These are phyloP conservation scores for Hysterangium stoloniferum DNA, from an alignment of 768 basidiomycete species.

Conservation along the genomic window DNA sequence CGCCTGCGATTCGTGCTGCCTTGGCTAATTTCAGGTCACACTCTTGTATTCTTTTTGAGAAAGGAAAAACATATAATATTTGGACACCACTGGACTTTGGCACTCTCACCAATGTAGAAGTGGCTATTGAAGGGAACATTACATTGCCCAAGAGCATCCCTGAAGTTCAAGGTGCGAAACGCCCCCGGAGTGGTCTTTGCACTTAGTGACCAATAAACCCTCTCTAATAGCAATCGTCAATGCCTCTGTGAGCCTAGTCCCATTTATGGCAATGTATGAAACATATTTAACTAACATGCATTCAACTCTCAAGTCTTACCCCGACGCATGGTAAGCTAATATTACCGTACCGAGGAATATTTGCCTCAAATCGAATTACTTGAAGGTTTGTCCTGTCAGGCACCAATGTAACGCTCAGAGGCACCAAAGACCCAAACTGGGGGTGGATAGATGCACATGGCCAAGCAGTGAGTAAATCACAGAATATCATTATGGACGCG, in stretches of 20 bases:
- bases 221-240: slow-evolving; percentile 6
- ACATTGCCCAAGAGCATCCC: slow-evolving; percentile 47
- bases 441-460: slow-evolving; percentile 63
- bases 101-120: slow-evolving; percentile 45
- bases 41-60: slow-evolving; percentile 48
- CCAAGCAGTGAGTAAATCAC: slow-evolving; percentile 24
- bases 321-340: background rate
- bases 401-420: slow-evolving; percentile 49
- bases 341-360: background rate
- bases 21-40: slow-evolving; percentile 14
- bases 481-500: background rate
- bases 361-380: background rate
- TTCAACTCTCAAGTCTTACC: slow-evolving; percentile 10
- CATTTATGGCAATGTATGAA: background rate
- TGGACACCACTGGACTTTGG: slow-evolving; percentile 54
- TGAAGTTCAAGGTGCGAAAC: slow-evolving; percentile 36
- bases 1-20: slow-evolving; percentile 38
- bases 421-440: slow-evolving; percentile 46
- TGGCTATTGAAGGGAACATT: slow-evolving; percentile 49
- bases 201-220: background rate
- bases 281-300: slow-evolving; percentile 4
- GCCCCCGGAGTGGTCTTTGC: background rate
- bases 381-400: slow-evolving; percentile 48
- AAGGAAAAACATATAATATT: slow-evolving; percentile 52
- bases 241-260: slow-evolving; percentile 8